Base-by-base conservation (phyloP, 306 rosid species). In the Ziziphus jujuba region DNA sequence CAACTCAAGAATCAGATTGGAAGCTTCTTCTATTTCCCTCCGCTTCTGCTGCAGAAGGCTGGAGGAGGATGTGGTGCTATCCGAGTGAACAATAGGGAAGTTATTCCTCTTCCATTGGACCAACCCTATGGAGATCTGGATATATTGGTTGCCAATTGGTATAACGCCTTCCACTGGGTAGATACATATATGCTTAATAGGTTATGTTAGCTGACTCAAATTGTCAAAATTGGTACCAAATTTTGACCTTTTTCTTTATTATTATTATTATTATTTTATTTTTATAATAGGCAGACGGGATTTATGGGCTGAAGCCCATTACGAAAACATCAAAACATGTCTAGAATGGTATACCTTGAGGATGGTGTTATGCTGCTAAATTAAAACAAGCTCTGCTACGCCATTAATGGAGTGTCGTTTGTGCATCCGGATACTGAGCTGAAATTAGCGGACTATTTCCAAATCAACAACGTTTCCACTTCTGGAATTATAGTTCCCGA, bases 381-480 rank as follows among this genome's bases (percentile, higher is more conserved):
- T 7, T 40, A 36, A 9, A 51, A 28, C 17, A 25, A n/a, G 9
- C 56, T 28, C 45, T 44, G 68, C 38, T 47, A 47, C n/a, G 47
- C 68, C 6, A 33, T 63, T 24, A 63, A 63, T 48, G 68, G 56
- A 47, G 38, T 63, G 40, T 24, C 68, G 19, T 63, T 63, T 63
- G 9, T 63, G 13, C 40, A 63, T 5, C n/a, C 34, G 19, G 56
- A 63, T 20, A 63, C 68, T 5, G 56, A 56, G 0, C 28, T 63
- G 44, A 63, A 63, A 44, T 63, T 63, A 40, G 68, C 68, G 2
- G 68, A 63, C 23, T 16, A 63, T 63, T 63, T 23, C 16, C 25
- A 16, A 19, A 33, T 63, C 23, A 25, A 33, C 34, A n/a, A 48
- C 20, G 69, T 33, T 9, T 45, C 28, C 22, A 20, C 20, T 12